Percentiles rank a stretch among this genome's conserved stretches.
These are phyloP conservation scores for Sporothrix brasiliensis DNA, from an alignment of 2,329 filamentous ascomycete genomes.

Conservation along the genomic window DNA sequence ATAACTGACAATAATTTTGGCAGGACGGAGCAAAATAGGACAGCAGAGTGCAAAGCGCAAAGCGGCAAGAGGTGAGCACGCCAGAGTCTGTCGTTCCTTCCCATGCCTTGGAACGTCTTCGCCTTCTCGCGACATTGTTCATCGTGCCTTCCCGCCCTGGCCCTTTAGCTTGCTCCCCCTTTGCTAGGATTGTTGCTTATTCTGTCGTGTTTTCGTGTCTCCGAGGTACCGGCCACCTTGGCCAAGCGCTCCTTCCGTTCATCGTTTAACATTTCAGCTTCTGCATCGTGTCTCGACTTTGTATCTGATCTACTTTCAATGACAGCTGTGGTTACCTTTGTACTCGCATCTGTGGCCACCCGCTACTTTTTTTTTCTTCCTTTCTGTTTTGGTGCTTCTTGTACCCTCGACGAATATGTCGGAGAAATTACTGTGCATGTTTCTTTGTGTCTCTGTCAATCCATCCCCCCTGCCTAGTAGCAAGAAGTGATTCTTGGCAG, in stretches of 20 bases:
- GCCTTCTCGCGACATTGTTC: neutral
- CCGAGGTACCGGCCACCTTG: neutral
- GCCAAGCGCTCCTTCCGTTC: conserved; percentile 13
- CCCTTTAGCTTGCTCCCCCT: neutral
- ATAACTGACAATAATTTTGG: conserved; percentile 6
- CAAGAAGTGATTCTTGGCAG: conserved; percentile 27
- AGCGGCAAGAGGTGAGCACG: neutral
- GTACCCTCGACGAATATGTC: neutral
- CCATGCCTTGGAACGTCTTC: neutral
- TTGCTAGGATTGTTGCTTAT: conserved; percentile 7
- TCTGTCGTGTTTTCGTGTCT: neutral
- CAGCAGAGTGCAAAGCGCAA: neutral
- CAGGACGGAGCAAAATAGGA: neutral
- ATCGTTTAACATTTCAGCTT: neutral
- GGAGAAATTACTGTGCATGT: neutral
- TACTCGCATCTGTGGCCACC: conserved; percentile 3
- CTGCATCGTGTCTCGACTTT: neutral
- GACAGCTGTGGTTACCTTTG: neutral
- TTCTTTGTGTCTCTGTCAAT: conserved; percentile 13
- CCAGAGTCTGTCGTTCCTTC: conserved; percentile 16
- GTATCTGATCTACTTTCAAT: neutral
- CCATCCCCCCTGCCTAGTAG: conserved; percentile 22
- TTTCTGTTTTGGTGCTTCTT: neutral
- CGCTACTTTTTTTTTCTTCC: neutral
- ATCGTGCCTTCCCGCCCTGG: neutral